phyloP scores from a whole-genome alignment of 768 basidiomycete genomes.

The Podaxis sp. region DNA sequence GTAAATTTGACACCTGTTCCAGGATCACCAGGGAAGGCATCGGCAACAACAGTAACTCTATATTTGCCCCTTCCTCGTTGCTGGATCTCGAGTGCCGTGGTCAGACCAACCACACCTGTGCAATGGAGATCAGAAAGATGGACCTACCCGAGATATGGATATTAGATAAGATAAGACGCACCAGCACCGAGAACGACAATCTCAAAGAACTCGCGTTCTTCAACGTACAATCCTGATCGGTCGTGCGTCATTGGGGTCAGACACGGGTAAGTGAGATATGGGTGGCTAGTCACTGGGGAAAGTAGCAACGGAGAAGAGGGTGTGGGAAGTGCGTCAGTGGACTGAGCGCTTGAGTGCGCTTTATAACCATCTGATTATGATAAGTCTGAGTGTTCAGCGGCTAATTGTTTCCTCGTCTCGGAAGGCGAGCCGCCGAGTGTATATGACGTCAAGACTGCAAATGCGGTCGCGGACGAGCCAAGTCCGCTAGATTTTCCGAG shows the following conservation, averaged over 20 bases:
- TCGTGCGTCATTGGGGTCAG: neutral
- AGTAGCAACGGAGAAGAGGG: neutral
- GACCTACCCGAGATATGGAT: neutral
- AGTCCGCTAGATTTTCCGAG: too few species aligned
- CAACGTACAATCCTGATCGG: neutral
- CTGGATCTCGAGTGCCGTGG: conserved; percentile 69
- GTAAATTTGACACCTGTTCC: conserved; percentile 67
- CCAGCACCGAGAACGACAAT: conserved; percentile 37
- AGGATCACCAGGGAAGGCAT: conserved; percentile 66
- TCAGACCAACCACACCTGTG: conserved; percentile 72
- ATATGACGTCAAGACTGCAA: too few species aligned
- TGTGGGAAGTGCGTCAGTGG: neutral
- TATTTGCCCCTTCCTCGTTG: conserved; percentile 46
- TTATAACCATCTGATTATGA: neutral
- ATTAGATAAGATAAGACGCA: conserved; percentile 9
- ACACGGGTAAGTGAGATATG: too few species aligned
- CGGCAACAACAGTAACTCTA: conserved; percentile 65
- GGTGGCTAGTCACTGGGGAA: neutral
- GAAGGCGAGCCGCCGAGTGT: too few species aligned
- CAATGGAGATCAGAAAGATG: neutral
- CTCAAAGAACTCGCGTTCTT: conserved; percentile 18
- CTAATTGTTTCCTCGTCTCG: too few species aligned
- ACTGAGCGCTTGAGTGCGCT: too few species aligned
- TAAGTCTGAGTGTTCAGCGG: neutral
- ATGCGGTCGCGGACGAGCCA: too few species aligned